Evolutionary conservation across 2,329 filamentous ascomycete species (phyloP).

Genomic region (Fonsecaea multimorphosa): DNA sequence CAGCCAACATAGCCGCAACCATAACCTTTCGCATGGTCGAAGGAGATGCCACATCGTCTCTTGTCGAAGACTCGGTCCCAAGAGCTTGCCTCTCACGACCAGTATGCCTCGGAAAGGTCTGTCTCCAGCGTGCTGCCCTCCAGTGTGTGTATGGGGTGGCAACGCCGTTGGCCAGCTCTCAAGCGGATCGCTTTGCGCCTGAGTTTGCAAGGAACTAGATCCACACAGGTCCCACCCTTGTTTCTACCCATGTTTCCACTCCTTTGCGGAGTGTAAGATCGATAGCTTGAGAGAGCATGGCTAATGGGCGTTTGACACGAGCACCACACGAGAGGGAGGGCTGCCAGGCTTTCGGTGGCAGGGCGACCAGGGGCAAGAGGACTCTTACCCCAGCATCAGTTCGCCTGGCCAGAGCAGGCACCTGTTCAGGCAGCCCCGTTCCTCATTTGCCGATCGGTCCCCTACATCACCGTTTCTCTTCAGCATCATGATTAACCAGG

Average conservation of each 20-base stretch:
- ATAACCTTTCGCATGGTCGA: neutral
- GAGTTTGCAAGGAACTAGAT: conserved; percentile 8
- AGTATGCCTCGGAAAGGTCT: neutral
- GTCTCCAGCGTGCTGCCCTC: neutral
- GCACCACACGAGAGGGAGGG: conserved; percentile 7
- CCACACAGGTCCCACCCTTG: conserved; percentile 5
- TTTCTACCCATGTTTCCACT: conserved; percentile 1
- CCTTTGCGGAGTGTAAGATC: conserved; percentile 19
- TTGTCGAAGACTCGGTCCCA: neutral
- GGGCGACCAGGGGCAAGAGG: conserved; percentile 7
- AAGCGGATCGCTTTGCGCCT: conserved; percentile 8
- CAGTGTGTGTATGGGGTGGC: conserved; percentile 12
- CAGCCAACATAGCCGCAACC: conserved; percentile 5
- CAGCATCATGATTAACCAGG: conserved; percentile 5
- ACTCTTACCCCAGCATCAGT: neutral
- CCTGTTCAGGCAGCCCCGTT: neutral
- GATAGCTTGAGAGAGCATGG: conserved; percentile 19
- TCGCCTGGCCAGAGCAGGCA: neutral
- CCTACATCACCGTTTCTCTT: conserved; percentile 1
- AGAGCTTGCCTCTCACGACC: neutral
- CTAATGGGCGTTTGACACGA: conserved; percentile 26
- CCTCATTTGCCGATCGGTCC: conserved; percentile 9
- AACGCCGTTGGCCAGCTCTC: conserved; percentile 1
- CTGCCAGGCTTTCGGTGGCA: conserved; percentile 12
- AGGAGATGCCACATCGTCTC: conserved; percentile 2